Evolutionary conservation across 352 stramenopile genomes (phyloP), one percentile per base, ranked within the genome.

Genomic region (Phytopythium aichiense): DNA sequence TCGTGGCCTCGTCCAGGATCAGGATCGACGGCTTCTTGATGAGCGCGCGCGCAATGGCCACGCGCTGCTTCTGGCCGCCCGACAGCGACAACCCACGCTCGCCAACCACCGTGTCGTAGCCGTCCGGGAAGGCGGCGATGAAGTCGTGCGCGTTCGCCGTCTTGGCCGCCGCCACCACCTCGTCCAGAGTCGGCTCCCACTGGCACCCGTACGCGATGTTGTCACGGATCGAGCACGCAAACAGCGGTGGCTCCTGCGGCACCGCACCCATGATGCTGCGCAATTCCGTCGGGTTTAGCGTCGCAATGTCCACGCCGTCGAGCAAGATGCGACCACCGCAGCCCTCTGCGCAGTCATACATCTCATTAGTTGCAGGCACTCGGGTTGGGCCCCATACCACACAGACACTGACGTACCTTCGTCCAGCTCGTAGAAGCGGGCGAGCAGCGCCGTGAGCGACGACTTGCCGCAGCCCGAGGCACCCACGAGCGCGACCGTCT

Each of bases 51-150:
- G 84, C 82, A 65, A 93, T 93, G 6, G 79, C 81, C 13, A 91
- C 73, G 20, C 96, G 83, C 63, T 93, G 84, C 61, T 91, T 91
- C 69, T 93, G 84, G 16, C 84, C 82, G 18, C 84, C 84, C 3
- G 81, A 92, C 48, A 94, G 77, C 2, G 82, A 71, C 58, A 88
- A 78, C 0, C 84, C 84, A 25, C 82, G 81, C 59, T 89, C 83
- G 22, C 84, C 83, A 20, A 94, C 81, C 40, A 92, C 70, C 18
- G 84, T 94, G 40, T 92, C 73, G 66, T 94, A 92, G 49, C 81
- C 78, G 53, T 94, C 68, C 1, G 82, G 84, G 58, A 94, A 89
- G 13, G 77, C 79, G 60, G 72, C 71, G 64, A 92, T 92, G 51
- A 92, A 92, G 20, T 92, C 78, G 57, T 92, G 81, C 13, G 84